phyloP scores from a whole-genome alignment of 73 alveolate genomes.

The Paramecium sexaurelia region DNA sequence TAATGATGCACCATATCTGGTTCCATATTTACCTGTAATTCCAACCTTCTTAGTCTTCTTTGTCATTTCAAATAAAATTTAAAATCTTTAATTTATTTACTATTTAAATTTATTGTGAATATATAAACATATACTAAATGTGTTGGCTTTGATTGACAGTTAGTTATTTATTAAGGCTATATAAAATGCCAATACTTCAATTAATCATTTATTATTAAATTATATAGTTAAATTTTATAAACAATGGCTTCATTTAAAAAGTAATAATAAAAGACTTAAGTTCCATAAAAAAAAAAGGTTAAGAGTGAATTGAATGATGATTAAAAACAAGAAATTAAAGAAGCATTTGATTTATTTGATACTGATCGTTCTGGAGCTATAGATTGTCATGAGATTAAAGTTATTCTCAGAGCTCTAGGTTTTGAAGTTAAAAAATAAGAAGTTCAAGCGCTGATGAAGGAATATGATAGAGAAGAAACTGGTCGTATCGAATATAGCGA shows the following conservation, averaged over 20 bases:
- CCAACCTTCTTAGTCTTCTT: slow-evolving; percentile 98
- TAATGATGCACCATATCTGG: slow-evolving; percentile 94
- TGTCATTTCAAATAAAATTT: slow-evolving; percentile 60
- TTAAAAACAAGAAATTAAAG: slow-evolving; percentile 94
- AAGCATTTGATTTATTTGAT: slow-evolving; percentile 97
- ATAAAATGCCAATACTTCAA: background rate
- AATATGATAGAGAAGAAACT: slow-evolving; percentile 86
- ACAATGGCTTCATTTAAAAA: slow-evolving; percentile 32
- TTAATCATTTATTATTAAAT: background rate
- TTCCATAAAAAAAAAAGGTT: slow-evolving; percentile 53
- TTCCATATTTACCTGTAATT: slow-evolving; percentile 96
- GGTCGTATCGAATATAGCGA: slow-evolving; percentile 90
- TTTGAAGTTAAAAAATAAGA: slow-evolving; percentile 91
- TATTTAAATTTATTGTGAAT: background rate
- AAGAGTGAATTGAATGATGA: slow-evolving; percentile 71
- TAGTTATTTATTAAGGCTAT: background rate
- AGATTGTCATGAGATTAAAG: slow-evolving; percentile 99
- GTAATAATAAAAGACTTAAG: slow-evolving; percentile 1
- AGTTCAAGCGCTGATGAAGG: slow-evolving; percentile 86
- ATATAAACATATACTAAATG: background rate
- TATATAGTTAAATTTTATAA: background rate
- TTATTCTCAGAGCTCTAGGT: slow-evolving; percentile 70
- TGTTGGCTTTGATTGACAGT: background rate
- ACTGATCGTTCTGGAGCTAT: slow-evolving; percentile 97
- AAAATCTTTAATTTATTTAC: slow-evolving; percentile 21